These are phyloP conservation scores for Tricholoma terreum DNA, from an alignment of 768 basidiomycete genomes.

Conservation along the genomic window DNA sequence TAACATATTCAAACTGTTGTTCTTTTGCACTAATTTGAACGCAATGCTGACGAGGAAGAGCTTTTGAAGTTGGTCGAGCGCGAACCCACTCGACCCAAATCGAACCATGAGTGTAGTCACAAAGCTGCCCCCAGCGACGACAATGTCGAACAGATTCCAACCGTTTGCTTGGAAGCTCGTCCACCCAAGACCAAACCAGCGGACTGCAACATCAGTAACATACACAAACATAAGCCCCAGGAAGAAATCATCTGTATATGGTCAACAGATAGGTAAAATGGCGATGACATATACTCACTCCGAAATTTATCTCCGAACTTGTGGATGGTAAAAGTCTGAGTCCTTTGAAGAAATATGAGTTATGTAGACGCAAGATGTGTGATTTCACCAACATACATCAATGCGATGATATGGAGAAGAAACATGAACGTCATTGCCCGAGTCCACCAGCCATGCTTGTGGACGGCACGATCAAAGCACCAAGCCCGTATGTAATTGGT, in stretches of 20 bases:
- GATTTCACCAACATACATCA: constrained; percentile 59
- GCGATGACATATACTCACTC: constrained; percentile 40
- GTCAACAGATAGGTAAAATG: constrained; percentile 3
- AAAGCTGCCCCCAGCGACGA: constrained; percentile 78
- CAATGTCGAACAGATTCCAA: constrained; percentile 90
- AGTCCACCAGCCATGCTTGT: constrained; percentile 94
- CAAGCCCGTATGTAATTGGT: constrained; percentile 57
- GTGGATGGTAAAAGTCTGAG: constrained; percentile 65
- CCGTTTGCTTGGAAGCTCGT: constrained; percentile 82
- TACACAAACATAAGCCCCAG: constrained; percentile 71
- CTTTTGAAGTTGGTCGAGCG: constrained; percentile 71
- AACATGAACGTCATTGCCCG: constrained; percentile 76
- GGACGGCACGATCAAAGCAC: constrained; percentile 90
- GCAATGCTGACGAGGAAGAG: constrained; percentile 91
- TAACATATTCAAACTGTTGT: constrained; percentile 85
- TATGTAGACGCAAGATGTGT: neutral
- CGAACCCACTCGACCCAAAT: constrained; percentile 48
- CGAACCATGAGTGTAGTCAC: constrained; percentile 76
- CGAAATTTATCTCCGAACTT: constrained; percentile 50
- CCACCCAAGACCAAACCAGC: constrained; percentile 85
- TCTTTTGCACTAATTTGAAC: constrained; percentile 90
- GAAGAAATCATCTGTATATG: constrained; percentile 67
- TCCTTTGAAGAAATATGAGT: constrained; percentile 45
- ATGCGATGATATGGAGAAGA: constrained; percentile 72
- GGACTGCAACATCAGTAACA: constrained; percentile 69